Percentiles rank a stretch among this genome's conserved stretches.
Evolutionary conservation across 2,329 filamentous ascomycete genomes (phyloP).

Genomic region (Microcyclospora tardicrescens): DNA sequence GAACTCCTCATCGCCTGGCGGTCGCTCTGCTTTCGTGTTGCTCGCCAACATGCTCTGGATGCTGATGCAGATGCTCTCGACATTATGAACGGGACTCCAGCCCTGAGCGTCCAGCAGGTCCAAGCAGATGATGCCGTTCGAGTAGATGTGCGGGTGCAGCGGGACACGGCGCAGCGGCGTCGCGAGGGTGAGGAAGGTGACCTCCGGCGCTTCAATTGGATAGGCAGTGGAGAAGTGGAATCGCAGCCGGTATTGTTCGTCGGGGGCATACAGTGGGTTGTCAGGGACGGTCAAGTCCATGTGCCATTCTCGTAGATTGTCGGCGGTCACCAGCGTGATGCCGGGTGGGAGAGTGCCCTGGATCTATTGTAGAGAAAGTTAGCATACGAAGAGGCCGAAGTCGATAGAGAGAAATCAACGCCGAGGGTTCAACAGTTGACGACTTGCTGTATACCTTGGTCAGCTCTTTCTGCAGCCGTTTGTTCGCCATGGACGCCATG

Average conservation of each 20-base stretch:
- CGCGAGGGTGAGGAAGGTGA: slow-evolving; percentile 53
- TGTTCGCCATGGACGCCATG: slow-evolving; percentile 23
- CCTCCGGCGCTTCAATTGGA: slow-evolving; percentile 93
- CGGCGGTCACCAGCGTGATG: slow-evolving; percentile 67
- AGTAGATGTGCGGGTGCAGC: slow-evolving; percentile 95
- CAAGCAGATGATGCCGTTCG: slow-evolving; percentile 95
- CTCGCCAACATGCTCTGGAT: slow-evolving; percentile 97
- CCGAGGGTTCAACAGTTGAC: no score
- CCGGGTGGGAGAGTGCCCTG: slow-evolving; percentile 47
- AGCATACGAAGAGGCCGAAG: neutral
- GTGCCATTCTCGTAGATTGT: slow-evolving; percentile 78
- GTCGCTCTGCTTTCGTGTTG: slow-evolving; percentile 81
- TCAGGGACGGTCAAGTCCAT: slow-evolving; percentile 89
- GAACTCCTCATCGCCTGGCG: slow-evolving; percentile 81
- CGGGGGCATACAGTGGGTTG: slow-evolving; percentile 69
- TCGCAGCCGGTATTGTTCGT: slow-evolving; percentile 69
- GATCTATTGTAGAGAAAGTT: slow-evolving; percentile 29
- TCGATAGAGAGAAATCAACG: neutral
- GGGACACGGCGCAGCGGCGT: slow-evolving; percentile 51
- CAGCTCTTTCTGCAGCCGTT: slow-evolving; percentile 40
- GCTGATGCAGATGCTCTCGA: slow-evolving; percentile 93
- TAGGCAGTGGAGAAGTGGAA: slow-evolving; percentile 77
- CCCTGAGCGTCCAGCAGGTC: slow-evolving; percentile 78
- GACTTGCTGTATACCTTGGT: slow-evolving; percentile 32
- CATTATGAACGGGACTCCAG: slow-evolving; percentile 94